Evolutionary conservation across 1,139 yeast genomes (phyloP).

Genomic region (Entelexis paramagnoliae): DNA sequence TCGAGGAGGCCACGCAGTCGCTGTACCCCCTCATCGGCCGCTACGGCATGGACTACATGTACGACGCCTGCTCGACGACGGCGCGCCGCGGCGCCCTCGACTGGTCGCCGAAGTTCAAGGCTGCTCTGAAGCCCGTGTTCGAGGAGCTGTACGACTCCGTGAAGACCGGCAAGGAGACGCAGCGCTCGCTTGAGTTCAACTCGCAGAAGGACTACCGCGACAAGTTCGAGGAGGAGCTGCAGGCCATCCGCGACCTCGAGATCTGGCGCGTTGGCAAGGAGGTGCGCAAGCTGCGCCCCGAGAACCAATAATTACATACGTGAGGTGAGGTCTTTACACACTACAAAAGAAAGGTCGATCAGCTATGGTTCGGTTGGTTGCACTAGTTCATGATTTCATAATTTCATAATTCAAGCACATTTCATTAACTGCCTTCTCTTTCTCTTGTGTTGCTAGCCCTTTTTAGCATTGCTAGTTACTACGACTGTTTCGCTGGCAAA

Average conservation of each 20-base stretch:
- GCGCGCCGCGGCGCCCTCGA: conserved; percentile 99
- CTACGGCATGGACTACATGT: conserved; percentile 99
- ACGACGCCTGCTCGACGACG: conserved; percentile 99
- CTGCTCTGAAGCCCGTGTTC: conserved; percentile 97
- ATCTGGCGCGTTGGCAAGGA: conserved; percentile 99
- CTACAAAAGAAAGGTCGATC: background rate
- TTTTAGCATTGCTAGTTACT: no score
- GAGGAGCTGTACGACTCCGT: conserved; percentile 91
- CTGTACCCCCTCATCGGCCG: conserved; percentile 97
- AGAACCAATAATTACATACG: conserved; percentile 57
- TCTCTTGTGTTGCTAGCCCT: no score
- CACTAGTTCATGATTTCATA: no score
- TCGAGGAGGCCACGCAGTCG: conserved; percentile 99
- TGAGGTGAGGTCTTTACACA: background rate
- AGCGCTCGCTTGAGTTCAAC: conserved; percentile 97
- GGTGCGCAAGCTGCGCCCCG: conserved; percentile 99
- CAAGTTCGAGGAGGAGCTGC: conserved; percentile 86
- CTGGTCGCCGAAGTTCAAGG: conserved; percentile 99
- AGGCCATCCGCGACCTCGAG: conserved; percentile 90
- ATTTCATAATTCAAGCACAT: no score
- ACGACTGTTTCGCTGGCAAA: no score
- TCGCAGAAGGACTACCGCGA: conserved; percentile 96
- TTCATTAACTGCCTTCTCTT: no score
- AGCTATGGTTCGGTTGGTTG: no score
- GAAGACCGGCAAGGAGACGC: conserved; percentile 92